Base-by-base conservation (phyloP, 2,329 filamentous ascomycete species). In the Xylaria hypoxylon region DNA sequence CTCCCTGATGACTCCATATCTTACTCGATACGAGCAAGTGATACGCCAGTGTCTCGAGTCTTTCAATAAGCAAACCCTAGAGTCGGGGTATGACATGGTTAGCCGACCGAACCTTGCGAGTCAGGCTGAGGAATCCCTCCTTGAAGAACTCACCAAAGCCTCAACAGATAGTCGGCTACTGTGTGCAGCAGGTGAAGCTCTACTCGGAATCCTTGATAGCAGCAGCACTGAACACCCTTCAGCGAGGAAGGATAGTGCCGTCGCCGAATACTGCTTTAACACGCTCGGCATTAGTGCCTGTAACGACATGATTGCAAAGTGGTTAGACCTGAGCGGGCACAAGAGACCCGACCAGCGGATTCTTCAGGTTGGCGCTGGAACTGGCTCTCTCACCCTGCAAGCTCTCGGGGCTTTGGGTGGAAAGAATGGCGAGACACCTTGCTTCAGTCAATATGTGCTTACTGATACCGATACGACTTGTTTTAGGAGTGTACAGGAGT, bases 11-110 rank as follows among this genome's bases (percentile, higher is more conserved):
- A 26, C n/a, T 42, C 51, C 35, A 19, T n/a, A 55, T 55, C 33
- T 55, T 24, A 33, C 35, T 40, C 51, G 35, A 42, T 55, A 55
- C 19, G 51, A 40, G 22, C 33, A 55, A 42, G 26, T 33, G 33
- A 40, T 55, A 40, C 51, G 51, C n/a, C 33, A 55, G 19, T 19
- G 33, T n/a, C 51, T 55, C 33, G 19, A 55, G 51, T 26, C 51
- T 5, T 10, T 10, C 5, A 40, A 40, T 40, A 40, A 42, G 26
- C 4, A 19, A 55, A 26, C 51, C 5, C 51, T 22, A 19, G 51
- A 40, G 7, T 17, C 17, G 31, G 33, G 8, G 28, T 31, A 31
- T 8, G 28, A 31, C 28, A 31, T 31, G 8, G 28, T 31, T 31
- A 8, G 26, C n/a, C 2, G 3, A 40, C 13, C 33, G 2, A 8